Evolutionary conservation across 108 stramenopile species (phyloP), one percentile per base, ranked within the genome.

Genomic region (Pseudonitzschia delicatissima): DNA sequence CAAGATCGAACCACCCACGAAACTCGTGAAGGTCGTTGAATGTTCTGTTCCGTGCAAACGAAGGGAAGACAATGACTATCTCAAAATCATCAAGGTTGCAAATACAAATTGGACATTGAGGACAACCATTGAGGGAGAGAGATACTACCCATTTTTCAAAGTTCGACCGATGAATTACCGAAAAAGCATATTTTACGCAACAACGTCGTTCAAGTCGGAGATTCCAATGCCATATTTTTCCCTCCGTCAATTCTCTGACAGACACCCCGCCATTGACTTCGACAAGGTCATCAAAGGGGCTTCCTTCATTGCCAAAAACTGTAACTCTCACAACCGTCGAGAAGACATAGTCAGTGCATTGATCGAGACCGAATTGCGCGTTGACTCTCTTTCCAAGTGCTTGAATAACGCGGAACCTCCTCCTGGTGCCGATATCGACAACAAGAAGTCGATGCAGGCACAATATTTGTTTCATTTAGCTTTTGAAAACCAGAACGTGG

Each of bases 161-260:
- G 50, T 81, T 60, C 48, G 64, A 9, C 17, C 45, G 4, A 39
- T 27, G 1, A 69, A 53, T 9, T 69, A 74, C 44, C 55, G 40
- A 17, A 36, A 79, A 13, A 52, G 77, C 37, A 40, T 77, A 25
- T 87, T 78, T 48, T 87, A 80, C 53, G 75, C 82, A 9, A 85
- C 83, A 0, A 87, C 89, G 48, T 87, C 85, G n/a, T 87, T 87
- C 55, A 62, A 68, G 64, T 83, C 82, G 1, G 86, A 85, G 49
- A 65, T 91, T 28, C 89, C 86, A 0, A 23, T 74, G 20, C 73
- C 89, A 1, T 91, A 87, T 64, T 86, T 82, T 62, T 84, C 86
- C 5, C 77, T 71, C 71, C 59, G 57, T 15, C 85, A 84, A 26
- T 79, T 83, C 60, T 31, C 59, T 5, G 67, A 84, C 36, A 69